phyloP scores from a whole-genome alignment of 441 rosid genomes.

The Croton laevigatus region DNA sequence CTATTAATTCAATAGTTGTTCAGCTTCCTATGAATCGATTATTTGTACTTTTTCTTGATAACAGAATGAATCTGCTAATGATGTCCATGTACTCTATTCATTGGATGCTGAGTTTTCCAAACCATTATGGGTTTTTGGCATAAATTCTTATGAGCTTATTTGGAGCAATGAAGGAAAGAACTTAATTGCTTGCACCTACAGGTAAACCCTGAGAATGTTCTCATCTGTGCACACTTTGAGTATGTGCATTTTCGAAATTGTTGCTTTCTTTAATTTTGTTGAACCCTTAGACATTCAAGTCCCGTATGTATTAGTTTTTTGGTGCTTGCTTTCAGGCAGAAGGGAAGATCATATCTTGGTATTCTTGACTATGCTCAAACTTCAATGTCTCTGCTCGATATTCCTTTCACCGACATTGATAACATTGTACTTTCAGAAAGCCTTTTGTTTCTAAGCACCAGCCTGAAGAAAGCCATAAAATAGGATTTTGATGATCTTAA shows the following conservation, averaged over 20 bases:
- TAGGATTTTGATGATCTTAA: conserved; percentile 13
- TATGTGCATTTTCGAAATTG: background rate
- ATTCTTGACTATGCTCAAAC: conserved; percentile 58
- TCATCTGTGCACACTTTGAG: conserved; percentile 6
- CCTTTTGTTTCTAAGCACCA: conserved; percentile 14
- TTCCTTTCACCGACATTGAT: conserved; percentile 78
- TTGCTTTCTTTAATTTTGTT: background rate
- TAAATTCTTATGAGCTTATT: conserved; percentile 71
- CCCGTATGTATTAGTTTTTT: conserved; percentile 8
- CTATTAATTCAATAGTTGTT: background rate
- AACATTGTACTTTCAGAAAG: conserved; percentile 51
- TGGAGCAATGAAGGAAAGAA: conserved; percentile 49
- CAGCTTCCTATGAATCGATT: conserved; percentile 7
- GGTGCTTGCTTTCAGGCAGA: conserved; percentile 54
- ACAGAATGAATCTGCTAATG: conserved; percentile 66
- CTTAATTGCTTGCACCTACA: conserved; percentile 75
- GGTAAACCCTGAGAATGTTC: conserved; percentile 40
- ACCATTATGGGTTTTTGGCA: conserved; percentile 82
- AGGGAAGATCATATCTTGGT: conserved; percentile 82
- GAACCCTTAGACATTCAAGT: background rate
- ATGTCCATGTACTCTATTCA: conserved; percentile 54
- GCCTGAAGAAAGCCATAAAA: conserved; percentile 9
- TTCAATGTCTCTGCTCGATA: conserved; percentile 66
- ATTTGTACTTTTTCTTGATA: conserved; percentile 3
- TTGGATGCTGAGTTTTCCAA: conserved; percentile 77